These are phyloP conservation scores for Chloropicon primus DNA, from an alignment of 139 green algal genomes.

Conservation along the genomic window DNA sequence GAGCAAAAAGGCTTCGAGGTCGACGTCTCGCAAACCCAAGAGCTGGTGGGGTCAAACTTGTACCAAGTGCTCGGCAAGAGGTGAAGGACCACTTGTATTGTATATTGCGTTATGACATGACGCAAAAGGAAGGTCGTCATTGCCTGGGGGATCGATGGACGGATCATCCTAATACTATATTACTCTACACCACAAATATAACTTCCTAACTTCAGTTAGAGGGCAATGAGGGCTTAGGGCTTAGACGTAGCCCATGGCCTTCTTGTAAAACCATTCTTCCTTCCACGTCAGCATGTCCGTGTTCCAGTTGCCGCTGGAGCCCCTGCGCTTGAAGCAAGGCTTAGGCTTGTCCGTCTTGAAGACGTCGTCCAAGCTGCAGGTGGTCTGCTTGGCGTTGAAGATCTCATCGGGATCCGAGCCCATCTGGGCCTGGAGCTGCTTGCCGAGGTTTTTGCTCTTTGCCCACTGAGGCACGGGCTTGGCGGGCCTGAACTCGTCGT, in stretches of 20 bases:
- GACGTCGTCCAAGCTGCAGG: conserved; percentile 48
- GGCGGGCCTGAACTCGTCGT: conserved; percentile 17
- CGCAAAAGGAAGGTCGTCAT: too few relatives aligned
- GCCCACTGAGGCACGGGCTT: conserved; percentile 67
- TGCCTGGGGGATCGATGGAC: too few relatives aligned
- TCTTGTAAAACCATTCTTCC: conserved; percentile 44
- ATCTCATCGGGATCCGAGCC: conserved; percentile 50
- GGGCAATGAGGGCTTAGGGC: too few relatives aligned
- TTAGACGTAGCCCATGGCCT: conserved; percentile 39
- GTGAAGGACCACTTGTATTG: too few relatives aligned
- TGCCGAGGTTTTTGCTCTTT: conserved; percentile 16
- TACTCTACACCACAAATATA: too few relatives aligned
- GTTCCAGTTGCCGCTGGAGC: conserved; percentile 55
- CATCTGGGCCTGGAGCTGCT: conserved; percentile 33
- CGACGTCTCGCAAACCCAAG: too few relatives aligned
- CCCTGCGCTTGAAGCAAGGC: conserved; percentile 32
- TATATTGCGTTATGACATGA: too few relatives aligned
- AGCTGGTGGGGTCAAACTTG: too few relatives aligned
- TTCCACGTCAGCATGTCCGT: conserved; percentile 44
- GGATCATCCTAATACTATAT: too few relatives aligned
- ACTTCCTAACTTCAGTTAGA: too few relatives aligned
- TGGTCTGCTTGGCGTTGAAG: conserved; percentile 41
- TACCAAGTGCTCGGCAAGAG: too few relatives aligned
- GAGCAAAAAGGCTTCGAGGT: too few relatives aligned
- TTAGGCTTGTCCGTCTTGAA: conserved; percentile 32